Conservation (phyloP, 2,329 filamentous ascomycete species). For the Pseudodiploospora longispora region DNA sequence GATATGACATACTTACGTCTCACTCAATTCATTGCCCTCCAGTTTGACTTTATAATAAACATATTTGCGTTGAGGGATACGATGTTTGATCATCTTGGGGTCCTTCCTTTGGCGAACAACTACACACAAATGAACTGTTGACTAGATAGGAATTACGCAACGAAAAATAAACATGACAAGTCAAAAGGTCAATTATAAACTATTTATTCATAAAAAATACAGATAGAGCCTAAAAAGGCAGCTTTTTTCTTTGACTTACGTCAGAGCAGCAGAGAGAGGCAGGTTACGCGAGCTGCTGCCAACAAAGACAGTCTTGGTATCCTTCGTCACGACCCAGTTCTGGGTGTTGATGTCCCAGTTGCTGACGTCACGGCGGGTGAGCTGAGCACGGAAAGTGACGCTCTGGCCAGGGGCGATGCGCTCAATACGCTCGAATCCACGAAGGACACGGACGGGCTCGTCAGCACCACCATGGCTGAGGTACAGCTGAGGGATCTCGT, state of each 20-base stretch:
- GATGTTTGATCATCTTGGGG: too few relatives aligned
- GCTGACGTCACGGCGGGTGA: slow-evolving; percentile 74
- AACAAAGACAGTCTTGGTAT: slow-evolving; percentile 46
- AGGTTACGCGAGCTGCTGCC: slow-evolving; percentile 49
- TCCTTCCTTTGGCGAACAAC: too few relatives aligned
- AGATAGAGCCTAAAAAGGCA: not conserved
- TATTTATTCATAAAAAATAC: not conserved
- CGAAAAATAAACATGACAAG: too few relatives aligned
- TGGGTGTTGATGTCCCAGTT: slow-evolving; percentile 78
- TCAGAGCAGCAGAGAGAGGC: slow-evolving; percentile 27
- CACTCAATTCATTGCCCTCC: too few relatives aligned
- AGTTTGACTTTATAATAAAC: too few relatives aligned
- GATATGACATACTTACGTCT: too few relatives aligned
- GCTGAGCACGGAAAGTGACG: slow-evolving; percentile 54
- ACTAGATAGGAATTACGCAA: too few relatives aligned
- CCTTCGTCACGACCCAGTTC: slow-evolving; percentile 65
- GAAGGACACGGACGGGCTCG: slow-evolving; percentile 59
- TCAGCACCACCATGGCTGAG: slow-evolving; percentile 70
- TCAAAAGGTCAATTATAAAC: not conserved
- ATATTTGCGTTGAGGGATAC: too few relatives aligned
- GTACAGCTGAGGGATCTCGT: slow-evolving; percentile 72
- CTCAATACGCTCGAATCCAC: slow-evolving; percentile 70
- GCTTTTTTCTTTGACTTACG: slow-evolving; percentile 2
- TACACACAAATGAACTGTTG: too few relatives aligned
- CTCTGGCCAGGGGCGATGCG: slow-evolving; percentile 62